These are phyloP conservation scores for Solanum chaucha DNA, from an alignment of 257 asterid species.

Conservation along the genomic window DNA sequence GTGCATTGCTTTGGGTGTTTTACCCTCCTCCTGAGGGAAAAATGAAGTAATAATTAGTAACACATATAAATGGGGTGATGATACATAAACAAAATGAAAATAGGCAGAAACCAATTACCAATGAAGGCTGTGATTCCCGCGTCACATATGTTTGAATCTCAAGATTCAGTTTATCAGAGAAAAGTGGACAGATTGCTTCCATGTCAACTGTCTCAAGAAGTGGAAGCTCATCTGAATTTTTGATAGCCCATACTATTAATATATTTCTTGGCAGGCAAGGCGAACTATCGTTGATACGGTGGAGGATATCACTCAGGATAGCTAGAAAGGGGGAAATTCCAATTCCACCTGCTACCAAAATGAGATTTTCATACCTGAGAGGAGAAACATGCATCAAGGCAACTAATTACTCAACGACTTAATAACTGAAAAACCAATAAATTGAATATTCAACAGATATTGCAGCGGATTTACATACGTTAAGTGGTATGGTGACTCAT, in stretches of 20 bases:
- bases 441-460: neutral
- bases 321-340: constrained; percentile 89
- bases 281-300: constrained; percentile 34
- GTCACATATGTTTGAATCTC: constrained; percentile 78
- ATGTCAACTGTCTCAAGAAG: constrained; percentile 59
- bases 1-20: constrained; percentile 16
- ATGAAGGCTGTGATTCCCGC: constrained; percentile 60
- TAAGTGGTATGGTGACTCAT: constrained; percentile 71
- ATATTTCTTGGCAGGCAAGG: constrained; percentile 61
- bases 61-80: neutral
- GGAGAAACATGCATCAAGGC: neutral
- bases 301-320: constrained; percentile 69
- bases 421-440: neutral
- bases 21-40: constrained; percentile 68
- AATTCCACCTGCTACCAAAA: constrained; percentile 87
- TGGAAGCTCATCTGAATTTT: constrained; percentile 66
- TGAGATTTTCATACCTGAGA: constrained; percentile 63
- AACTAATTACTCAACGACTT: neutral
- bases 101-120: constrained; percentile 27
- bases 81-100: neutral
- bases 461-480: constrained; percentile 20
- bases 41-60: neutral
- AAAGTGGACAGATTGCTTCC: constrained; percentile 46
- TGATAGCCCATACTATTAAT: constrained; percentile 70
- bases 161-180: constrained; percentile 42